These are phyloP conservation scores for Fusarium devonianum DNA, from an alignment of 2,329 filamentous ascomycete species.

Conservation along the genomic window DNA sequence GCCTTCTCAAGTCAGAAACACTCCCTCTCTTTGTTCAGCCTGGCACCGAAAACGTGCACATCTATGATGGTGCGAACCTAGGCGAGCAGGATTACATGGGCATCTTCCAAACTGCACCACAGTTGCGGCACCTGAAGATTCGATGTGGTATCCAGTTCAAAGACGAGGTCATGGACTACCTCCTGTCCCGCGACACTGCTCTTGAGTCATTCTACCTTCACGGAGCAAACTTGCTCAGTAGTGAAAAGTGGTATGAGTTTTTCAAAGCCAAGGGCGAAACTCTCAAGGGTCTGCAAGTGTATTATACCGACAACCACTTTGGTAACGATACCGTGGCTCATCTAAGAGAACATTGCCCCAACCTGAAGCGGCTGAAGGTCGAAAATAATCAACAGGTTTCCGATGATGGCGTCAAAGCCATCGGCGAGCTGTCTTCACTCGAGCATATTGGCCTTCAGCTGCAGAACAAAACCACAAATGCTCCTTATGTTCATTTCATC, in stretches of 20 bases:
- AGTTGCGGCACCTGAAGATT: conserved; percentile 74
- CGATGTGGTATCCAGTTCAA: conserved; percentile 93
- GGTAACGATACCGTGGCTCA: conserved; percentile 71
- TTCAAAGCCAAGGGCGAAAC: conserved; percentile 70
- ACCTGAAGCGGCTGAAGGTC: conserved; percentile 78
- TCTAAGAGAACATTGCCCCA: conserved; percentile 70
- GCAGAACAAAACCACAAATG: conserved; percentile 61
- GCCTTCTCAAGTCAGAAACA: conserved; percentile 62
- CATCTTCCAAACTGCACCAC: conserved; percentile 78
- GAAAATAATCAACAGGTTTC: conserved; percentile 80
- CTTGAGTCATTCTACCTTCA: conserved; percentile 81
- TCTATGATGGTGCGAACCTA: conserved; percentile 70
- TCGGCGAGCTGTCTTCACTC: conserved; percentile 69
- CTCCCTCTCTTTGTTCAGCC: conserved; percentile 65
- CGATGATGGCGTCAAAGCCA: conserved; percentile 67
- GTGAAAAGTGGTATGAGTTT: conserved; percentile 76
- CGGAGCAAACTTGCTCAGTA: conserved; percentile 82
- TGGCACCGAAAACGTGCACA: conserved; percentile 56
- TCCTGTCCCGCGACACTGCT: conserved; percentile 73
- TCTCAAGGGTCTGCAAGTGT: conserved; percentile 76
- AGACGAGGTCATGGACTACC: conserved; percentile 81
- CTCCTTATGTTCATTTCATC: conserved; percentile 68
- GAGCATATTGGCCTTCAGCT: conserved; percentile 79
- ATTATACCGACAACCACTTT: conserved; percentile 84
- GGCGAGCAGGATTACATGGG: conserved; percentile 77